These are phyloP conservation scores for Fusarium chlamydosporum DNA, from an alignment of 2,329 filamentous ascomycete genomes.

Conservation along the genomic window DNA sequence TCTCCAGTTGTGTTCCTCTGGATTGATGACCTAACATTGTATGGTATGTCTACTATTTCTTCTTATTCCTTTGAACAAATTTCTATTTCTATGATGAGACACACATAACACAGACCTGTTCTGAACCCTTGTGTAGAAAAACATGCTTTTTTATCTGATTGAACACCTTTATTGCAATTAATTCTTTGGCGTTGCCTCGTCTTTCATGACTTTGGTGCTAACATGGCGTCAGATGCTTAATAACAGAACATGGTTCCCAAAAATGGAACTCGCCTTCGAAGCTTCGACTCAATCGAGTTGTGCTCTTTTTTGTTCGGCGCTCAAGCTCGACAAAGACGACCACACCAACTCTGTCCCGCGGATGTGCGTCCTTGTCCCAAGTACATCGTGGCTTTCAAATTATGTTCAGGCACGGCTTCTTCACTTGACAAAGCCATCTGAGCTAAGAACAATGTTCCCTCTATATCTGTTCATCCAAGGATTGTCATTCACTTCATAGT, in stretches of 20 bases:
- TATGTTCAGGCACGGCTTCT: slow-evolving; percentile 8
- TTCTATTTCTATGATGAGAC: slow-evolving; percentile 50
- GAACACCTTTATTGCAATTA: slow-evolving; percentile 28
- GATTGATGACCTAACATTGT: neutral
- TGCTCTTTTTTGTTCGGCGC: slow-evolving; percentile 23
- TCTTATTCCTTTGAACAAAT: neutral
- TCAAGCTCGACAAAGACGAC: slow-evolving; percentile 32
- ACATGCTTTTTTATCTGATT: slow-evolving; percentile 48
- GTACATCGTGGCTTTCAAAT: slow-evolving; percentile 10
- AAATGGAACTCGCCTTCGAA: slow-evolving; percentile 33
- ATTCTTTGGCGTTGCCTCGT: slow-evolving; percentile 12
- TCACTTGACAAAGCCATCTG: slow-evolving; percentile 34
- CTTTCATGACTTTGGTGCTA: slow-evolving; percentile 30
- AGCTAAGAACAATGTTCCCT: slow-evolving; percentile 23
- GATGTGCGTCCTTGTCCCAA: slow-evolving; percentile 20
- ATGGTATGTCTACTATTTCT: slow-evolving; percentile 28
- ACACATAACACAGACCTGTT: slow-evolving; percentile 56
- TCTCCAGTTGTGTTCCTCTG: neutral
- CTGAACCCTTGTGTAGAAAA: slow-evolving; percentile 53
- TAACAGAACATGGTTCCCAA: slow-evolving; percentile 16
- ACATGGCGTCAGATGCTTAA: slow-evolving; percentile 26
- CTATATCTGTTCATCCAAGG: neutral
- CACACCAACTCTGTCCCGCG: slow-evolving; percentile 20
- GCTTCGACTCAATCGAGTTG: slow-evolving; percentile 18
- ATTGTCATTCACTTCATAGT: neutral